Percentiles rank a stretch among this genome's conserved stretches.
phyloP scores from a whole-genome alignment of 2,329 filamentous ascomycete species.

The Chaetoscypha palmicola region DNA sequence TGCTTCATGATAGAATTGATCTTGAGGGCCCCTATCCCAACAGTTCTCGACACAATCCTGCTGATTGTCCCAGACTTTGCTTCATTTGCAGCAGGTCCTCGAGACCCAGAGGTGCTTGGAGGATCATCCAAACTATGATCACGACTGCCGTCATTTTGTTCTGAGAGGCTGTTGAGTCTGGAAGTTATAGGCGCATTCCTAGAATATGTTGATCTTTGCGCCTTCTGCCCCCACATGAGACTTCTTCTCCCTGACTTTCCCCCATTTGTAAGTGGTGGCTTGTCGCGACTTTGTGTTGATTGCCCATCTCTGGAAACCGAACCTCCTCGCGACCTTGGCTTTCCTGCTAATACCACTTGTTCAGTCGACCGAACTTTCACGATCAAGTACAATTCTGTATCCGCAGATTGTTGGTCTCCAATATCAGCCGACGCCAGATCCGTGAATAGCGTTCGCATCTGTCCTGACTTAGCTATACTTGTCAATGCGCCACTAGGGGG shows the following conservation, averaged over 20 bases:
- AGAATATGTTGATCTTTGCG: constrained; percentile 47
- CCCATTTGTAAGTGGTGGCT: constrained; percentile 40
- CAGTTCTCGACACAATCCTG: constrained; percentile 55
- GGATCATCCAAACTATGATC: constrained; percentile 30
- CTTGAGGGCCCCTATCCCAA: constrained; percentile 72
- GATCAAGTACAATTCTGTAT: constrained; percentile 73
- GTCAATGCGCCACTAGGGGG: constrained; percentile 66
- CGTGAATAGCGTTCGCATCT: constrained; percentile 79
- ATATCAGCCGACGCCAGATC: constrained; percentile 58
- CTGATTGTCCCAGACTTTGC: constrained; percentile 25
- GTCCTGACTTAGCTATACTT: constrained; percentile 55
- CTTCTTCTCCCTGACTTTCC: constrained; percentile 53
- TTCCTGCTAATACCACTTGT: constrained; percentile 21
- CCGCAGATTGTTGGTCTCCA: constrained; percentile 53
- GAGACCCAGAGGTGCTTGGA: constrained; percentile 52
- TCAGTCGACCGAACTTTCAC: constrained; percentile 55
- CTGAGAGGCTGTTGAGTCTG: constrained; percentile 46
- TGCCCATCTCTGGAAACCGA: constrained; percentile 23
- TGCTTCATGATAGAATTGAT: constrained; percentile 69
- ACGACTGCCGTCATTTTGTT: constrained; percentile 11
- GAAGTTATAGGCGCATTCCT: constrained; percentile 35
- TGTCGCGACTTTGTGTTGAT: constrained; percentile 16
- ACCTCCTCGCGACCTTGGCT: constrained; percentile 24
- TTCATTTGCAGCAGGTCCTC: constrained; percentile 33
- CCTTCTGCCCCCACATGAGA: constrained; percentile 63